Percentiles rank a stretch among this genome's conserved stretches.
These are phyloP conservation scores for Tylopilus rubrobrunneus DNA, from an alignment of 768 basidiomycete species.

Conservation along the genomic window DNA sequence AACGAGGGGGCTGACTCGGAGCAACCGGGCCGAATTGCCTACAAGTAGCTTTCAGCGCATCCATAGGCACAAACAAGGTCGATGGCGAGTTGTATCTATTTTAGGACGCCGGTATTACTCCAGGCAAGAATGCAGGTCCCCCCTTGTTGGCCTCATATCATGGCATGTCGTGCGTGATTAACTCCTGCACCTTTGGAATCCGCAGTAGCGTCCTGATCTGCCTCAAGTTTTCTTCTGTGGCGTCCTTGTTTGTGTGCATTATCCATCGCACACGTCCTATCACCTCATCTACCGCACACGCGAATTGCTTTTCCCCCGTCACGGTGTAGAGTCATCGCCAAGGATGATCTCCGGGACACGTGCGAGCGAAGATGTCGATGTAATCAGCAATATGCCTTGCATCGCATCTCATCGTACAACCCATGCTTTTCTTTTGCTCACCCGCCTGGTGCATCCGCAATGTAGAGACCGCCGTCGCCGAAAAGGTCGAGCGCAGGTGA, in stretches of 20 bases:
- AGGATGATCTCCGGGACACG: conserved; percentile 51
- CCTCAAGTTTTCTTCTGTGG: not conserved
- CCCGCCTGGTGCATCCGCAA: conserved; percentile 48
- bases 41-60: too few relatives aligned
- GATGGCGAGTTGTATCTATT: too few relatives aligned
- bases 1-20: too few relatives aligned
- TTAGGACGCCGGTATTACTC: conserved; percentile 11
- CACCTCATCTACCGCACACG: conserved; percentile 1
- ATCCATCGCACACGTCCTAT: conserved; percentile 32
- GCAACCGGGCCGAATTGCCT: too few relatives aligned
- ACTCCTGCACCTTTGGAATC: conserved; percentile 39
- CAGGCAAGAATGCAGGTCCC: conserved; percentile 34
- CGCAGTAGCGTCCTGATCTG: conserved; percentile 37
- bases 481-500: conserved; percentile 49
- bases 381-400: conserved; percentile 36
- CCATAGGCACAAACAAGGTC: too few relatives aligned
- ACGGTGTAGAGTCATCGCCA: conserved; percentile 53
- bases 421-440: too few relatives aligned
- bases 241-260: conserved; percentile 39
- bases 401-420: too few relatives aligned
- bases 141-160: conserved; percentile 49
- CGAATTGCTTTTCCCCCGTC: conserved; percentile 4
- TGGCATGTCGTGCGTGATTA: conserved; percentile 50
- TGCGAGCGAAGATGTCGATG: conserved; percentile 50
- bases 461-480: conserved; percentile 54